A percentile compares a stretch with the other conserved stretches of the same genome.
phyloP scores from a whole-genome alignment of 2,329 filamentous ascomycete genomes.

The Aspergillus sp. region DNA sequence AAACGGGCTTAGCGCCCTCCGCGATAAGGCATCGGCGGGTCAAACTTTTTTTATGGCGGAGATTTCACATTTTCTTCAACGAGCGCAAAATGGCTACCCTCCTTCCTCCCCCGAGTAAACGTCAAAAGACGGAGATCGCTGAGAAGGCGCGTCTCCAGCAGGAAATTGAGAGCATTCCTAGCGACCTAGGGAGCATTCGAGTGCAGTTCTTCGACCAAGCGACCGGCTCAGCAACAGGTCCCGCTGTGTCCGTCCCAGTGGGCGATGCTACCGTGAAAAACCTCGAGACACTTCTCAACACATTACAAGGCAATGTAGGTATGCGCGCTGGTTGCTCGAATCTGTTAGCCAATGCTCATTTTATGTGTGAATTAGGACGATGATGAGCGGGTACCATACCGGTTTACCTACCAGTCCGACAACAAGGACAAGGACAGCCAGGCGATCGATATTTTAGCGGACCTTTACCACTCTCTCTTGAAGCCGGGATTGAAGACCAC shows the following conservation, averaged over 20 bases:
- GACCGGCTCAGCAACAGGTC: conserved; percentile 69
- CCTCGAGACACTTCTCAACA: conserved; percentile 83
- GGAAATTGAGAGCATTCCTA: conserved; percentile 69
- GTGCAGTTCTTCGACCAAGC: conserved; percentile 88
- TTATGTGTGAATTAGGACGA: conserved; percentile 50
- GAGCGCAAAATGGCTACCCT: conserved; percentile 72
- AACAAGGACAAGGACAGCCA: conserved; percentile 35
- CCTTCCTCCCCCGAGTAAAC: conserved; percentile 82
- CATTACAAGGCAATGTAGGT: conserved; percentile 73
- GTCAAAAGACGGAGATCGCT: conserved; percentile 76
- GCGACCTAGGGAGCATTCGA: conserved; percentile 75
- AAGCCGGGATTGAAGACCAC: conserved; percentile 58
- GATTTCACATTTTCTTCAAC: conserved; percentile 17
- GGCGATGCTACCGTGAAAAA: conserved; percentile 88
- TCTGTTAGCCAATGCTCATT: neutral
- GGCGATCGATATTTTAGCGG: conserved; percentile 51
- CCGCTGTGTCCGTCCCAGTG: conserved; percentile 75
- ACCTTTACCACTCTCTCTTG: conserved; percentile 57
- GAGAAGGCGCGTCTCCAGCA: conserved; percentile 76
- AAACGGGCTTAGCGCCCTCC: conserved; percentile 28
- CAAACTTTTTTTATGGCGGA: conserved; percentile 22
- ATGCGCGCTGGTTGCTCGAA: conserved; percentile 5
- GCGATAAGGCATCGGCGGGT: conserved; percentile 23
- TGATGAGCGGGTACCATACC: conserved; percentile 67
- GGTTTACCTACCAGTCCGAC: conserved; percentile 63